Evolutionary conservation across 192 early-diverging fungal genomes (phyloP).

Genomic region (Chytriomyces sp.): DNA sequence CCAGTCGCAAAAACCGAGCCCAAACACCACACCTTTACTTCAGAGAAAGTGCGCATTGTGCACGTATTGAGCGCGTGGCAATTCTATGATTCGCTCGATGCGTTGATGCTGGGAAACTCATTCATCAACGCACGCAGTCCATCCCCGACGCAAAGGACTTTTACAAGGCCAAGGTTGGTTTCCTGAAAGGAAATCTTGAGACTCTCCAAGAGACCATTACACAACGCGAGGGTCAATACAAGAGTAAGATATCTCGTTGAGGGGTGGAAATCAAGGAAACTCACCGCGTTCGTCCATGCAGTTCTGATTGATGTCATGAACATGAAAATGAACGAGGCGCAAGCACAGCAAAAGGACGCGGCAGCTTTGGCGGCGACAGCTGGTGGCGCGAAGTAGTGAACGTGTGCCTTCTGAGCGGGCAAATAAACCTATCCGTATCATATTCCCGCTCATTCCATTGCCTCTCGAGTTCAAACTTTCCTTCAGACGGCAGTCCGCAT

Average conservation of each 20-base stretch:
- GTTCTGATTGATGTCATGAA: constrained; percentile 32
- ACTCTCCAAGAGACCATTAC: constrained; percentile 81
- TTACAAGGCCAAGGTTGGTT: constrained; percentile 82
- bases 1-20: not conserved
- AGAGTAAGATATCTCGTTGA: constrained; percentile 23
- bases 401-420: too few species aligned
- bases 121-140: constrained; percentile 55
- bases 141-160: constrained; percentile 79
- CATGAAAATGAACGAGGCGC: constrained; percentile 24
- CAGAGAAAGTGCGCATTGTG: not conserved
- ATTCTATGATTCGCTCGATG: not conserved
- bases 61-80: not conserved
- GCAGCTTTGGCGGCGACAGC: too few species aligned
- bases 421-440: too few species aligned
- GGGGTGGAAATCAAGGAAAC: not conserved
- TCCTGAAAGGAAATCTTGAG: constrained; percentile 77
- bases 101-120: too few species aligned
- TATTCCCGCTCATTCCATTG: too few species aligned
- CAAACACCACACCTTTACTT: constrained; percentile 4
- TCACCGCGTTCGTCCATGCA: not conserved
- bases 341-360: not conserved
- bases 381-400: too few species aligned
- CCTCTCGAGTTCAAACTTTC: too few species aligned
- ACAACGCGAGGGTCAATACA: constrained; percentile 65
- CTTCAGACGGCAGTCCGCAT: too few species aligned